Evolutionary conservation across 2,329 filamentous ascomycete species (phyloP).

Genomic region (Cordyceps javanica): DNA sequence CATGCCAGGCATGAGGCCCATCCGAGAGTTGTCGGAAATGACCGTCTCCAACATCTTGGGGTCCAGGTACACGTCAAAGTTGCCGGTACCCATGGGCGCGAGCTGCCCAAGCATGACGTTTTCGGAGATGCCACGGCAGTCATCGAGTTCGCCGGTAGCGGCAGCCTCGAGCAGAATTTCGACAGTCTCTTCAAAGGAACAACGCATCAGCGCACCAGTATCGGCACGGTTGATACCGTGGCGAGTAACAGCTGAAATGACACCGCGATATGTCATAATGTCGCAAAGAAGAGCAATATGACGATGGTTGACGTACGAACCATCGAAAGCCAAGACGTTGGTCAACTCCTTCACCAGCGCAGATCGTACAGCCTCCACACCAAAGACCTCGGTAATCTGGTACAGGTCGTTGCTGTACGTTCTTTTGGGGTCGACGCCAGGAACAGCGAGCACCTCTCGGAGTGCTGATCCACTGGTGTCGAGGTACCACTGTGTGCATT

Average conservation of each 20-base stretch:
- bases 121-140: conserved; percentile 96
- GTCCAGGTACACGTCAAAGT: conserved; percentile 90
- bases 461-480: conserved; percentile 90
- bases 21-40: conserved; percentile 84
- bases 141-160: conserved; percentile 88
- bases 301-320: conserved; percentile 98
- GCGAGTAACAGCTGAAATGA: conserved; percentile 91
- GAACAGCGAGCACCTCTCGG: conserved; percentile 74
- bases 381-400: conserved; percentile 89
- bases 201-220: conserved; percentile 97
- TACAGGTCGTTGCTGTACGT: conserved; percentile 96
- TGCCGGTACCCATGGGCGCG: conserved; percentile 93
- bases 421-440: conserved; percentile 78
- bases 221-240: conserved; percentile 98
- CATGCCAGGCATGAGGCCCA: conserved; percentile 74
- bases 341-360: conserved; percentile 84
- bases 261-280: conserved; percentile 94
- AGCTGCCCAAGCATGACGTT: conserved; percentile 98
- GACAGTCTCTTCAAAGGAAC: conserved; percentile 98
- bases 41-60: conserved; percentile 94
- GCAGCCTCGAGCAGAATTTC: conserved; percentile 96
- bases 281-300: conserved; percentile 93
- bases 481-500: conserved; percentile 89
- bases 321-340: conserved; percentile 92
- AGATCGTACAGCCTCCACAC: conserved; percentile 88